phyloP scores from a whole-genome alignment of 2,329 filamentous ascomycete genomes.

The Dryadomyces sulphureus region DNA sequence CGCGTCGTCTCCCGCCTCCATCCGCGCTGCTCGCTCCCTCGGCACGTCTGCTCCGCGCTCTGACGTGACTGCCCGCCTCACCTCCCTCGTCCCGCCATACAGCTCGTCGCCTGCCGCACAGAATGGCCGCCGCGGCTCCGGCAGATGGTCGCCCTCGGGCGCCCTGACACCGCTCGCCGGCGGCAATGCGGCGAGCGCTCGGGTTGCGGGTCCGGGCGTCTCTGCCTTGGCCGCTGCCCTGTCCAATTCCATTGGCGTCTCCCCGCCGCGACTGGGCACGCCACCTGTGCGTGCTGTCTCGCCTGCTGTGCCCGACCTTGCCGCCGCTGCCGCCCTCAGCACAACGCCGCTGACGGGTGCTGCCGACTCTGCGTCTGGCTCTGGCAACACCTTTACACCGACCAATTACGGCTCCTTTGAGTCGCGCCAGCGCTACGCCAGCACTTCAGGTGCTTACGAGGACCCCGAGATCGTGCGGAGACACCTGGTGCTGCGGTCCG shows the following conservation, averaged over 20 bases:
- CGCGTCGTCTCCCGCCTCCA: slow-evolving; percentile 34
- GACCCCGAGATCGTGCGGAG: slow-evolving; percentile 84
- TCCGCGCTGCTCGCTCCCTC: slow-evolving; percentile 30
- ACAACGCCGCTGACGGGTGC: neutral
- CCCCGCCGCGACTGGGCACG: slow-evolving; percentile 56
- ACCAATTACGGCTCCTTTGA: slow-evolving; percentile 83
- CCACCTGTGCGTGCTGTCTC: slow-evolving; percentile 45
- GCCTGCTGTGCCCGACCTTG: slow-evolving; percentile 25
- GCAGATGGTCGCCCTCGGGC: slow-evolving; percentile 27
- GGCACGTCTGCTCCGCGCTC: slow-evolving; percentile 41
- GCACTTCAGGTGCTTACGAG: slow-evolving; percentile 51
- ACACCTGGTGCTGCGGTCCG: slow-evolving; percentile 63
- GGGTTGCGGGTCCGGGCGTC: slow-evolving; percentile 60
- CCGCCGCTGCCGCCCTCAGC: neutral
- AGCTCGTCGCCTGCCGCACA: slow-evolving; percentile 14
- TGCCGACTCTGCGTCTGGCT: neutral
- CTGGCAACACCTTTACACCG: slow-evolving; percentile 35
- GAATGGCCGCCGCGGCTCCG: slow-evolving; percentile 4
- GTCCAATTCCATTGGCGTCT: slow-evolving; percentile 55
- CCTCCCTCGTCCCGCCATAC: slow-evolving; percentile 33
- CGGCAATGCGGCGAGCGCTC: slow-evolving; percentile 46
- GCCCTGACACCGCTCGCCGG: slow-evolving; percentile 50
- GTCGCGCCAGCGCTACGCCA: slow-evolving; percentile 38
- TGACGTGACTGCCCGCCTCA: slow-evolving; percentile 45
- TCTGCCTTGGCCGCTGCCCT: slow-evolving; percentile 84